Base-by-base conservation (phyloP, 768 basidiomycete genomes). In the Phaeotremella skinneri region DNA sequence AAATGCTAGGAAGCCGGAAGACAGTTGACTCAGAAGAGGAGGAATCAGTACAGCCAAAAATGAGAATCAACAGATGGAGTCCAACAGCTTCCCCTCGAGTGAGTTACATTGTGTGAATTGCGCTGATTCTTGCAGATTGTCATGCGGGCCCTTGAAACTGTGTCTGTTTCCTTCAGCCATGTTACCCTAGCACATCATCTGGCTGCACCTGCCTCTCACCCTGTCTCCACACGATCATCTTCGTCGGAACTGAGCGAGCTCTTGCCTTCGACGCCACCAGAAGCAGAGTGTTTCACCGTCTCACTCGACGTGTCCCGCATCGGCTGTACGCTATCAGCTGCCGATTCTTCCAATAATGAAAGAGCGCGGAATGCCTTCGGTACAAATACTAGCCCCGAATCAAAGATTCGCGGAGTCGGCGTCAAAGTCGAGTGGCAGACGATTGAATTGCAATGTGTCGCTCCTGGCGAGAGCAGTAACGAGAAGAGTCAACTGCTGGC, bases 361-460 rank as follows among this genome's bases (percentile, higher is more conserved):
- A 37, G 59, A 21, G 69, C 72, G 31, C 58, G 65, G 3, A 71
- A 73, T 42, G 64, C 69, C 4, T 73, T 70, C 41, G 72, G 72
- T 21, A 63, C 55, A n/a, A 73, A 71, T 47, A 9, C 49, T 20
- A 49, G 25, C 20, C 65, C 56, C 1, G 67, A 59, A 43, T 69
- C 61, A 16, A 57, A 61, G 27, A 56, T 73, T 20, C 61, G 66
- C 1, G 72, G 72, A 7, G 32, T 73, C 21, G 69, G 59, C 0
- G 62, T 66, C 20, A 25, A 55, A 3, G 7, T 64, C 0, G 27
- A 43, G 11, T 73, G 69, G 65, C 42, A 59, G 17, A 58, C 31
- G 23, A 57, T 68, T 21, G 59, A 58, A 14, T 25, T 69, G 2
- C 59, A 67, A 7, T 70, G 67, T 47, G 23, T 69, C 14, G 64